Conservation (phyloP, 257 asterid genomes). For the Scutellaria barbata region DNA sequence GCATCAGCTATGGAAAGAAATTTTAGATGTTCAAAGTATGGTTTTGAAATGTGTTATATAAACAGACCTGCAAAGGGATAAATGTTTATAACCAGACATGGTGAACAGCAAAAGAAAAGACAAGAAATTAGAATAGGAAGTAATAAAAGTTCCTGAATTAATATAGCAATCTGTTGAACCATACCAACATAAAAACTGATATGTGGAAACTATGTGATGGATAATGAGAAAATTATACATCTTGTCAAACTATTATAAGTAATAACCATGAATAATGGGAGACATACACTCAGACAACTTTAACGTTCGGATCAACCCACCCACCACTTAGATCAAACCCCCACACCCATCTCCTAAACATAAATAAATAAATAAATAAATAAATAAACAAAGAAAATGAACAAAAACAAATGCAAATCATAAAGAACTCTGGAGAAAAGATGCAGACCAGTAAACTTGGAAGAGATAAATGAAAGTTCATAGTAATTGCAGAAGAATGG, state of each 20-base stretch:
- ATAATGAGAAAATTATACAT: conserved; percentile 1
- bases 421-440: conserved; percentile 14
- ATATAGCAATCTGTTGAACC: conserved; percentile 3
- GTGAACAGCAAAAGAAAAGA: background rate
- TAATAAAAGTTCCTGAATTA: background rate
- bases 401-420: background rate
- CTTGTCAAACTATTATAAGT: background rate
- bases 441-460: background rate
- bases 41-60: conserved; percentile 17
- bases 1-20: conserved; percentile 40
- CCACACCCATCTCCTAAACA: background rate
- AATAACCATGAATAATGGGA: background rate
- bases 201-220: background rate
- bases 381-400: background rate
- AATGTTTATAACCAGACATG: background rate
- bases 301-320: too few species aligned
- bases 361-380: too few species aligned
- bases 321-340: background rate
- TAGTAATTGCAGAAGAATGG: conserved; percentile 19
- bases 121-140: background rate
- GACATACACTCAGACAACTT: too few species aligned
- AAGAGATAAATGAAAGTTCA: conserved; percentile 1
- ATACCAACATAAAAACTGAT: conserved; percentile 4
- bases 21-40: conserved; percentile 35
- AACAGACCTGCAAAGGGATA: background rate